These are phyloP conservation scores for Cercis canadensis DNA, from an alignment of 306 rosid genomes.

Conservation along the genomic window DNA sequence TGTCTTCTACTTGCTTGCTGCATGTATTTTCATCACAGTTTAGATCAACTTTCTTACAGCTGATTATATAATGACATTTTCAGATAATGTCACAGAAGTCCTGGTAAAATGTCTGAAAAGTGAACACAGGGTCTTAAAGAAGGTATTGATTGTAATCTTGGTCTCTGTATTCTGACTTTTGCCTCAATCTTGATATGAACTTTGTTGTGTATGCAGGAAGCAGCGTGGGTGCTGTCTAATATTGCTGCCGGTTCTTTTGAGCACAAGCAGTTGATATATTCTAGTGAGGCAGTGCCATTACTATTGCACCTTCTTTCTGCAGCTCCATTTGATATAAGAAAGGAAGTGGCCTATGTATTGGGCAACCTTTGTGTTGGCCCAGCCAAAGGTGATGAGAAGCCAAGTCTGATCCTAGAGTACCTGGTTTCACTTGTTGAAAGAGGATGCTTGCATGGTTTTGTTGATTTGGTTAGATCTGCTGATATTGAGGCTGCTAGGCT, in stretches of 20 bases:
- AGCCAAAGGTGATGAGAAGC: conserved; percentile 62
- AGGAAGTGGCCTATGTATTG: conserved; percentile 88
- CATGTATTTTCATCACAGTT: conserved; percentile 20
- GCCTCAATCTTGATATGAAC: conserved; percentile 32
- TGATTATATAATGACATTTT: conserved; percentile 37
- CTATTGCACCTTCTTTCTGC: conserved; percentile 72
- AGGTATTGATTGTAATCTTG: conserved; percentile 56
- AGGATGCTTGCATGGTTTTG: conserved; percentile 88
- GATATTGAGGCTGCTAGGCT: conserved; percentile 92
- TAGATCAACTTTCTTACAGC: conserved; percentile 4
- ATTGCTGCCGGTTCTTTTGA: conserved; percentile 85
- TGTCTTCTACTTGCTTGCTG: conserved; percentile 29
- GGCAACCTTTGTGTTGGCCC: conserved; percentile 92
- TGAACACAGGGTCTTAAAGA: conserved; percentile 88
- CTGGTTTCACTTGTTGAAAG: conserved; percentile 71
- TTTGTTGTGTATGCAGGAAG: conserved; percentile 64
- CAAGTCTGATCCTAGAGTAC: conserved; percentile 75
- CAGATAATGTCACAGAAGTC: conserved; percentile 73
- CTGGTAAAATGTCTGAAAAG: conserved; percentile 79
- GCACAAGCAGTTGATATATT: conserved; percentile 79
- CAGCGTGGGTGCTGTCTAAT: conserved; percentile 94
- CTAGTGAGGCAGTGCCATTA: conserved; percentile 69
- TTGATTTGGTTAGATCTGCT: conserved; percentile 82
- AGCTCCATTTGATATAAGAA: conserved; percentile 86
- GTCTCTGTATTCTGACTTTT: conserved; percentile 23